Percentiles rank a stretch among this genome's conserved stretches.
These are phyloP conservation scores for Chrysanthemum seticuspe DNA, from an alignment of 129 eudicot species.

Conservation along the genomic window DNA sequence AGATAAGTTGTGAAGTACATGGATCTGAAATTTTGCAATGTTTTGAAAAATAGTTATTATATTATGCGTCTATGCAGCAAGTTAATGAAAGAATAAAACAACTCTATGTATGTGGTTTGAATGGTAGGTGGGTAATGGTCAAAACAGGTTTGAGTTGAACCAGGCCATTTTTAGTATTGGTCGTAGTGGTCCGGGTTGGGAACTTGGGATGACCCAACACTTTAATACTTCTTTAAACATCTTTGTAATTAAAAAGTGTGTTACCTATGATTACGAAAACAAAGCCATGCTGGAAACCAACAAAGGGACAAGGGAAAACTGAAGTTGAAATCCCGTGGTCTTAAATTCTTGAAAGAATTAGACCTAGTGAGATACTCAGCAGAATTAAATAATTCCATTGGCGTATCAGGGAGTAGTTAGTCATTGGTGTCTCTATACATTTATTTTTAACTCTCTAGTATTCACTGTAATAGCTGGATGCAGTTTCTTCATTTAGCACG, in stretches of 20 bases:
- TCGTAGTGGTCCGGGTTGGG: neutral
- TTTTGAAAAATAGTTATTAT: neutral
- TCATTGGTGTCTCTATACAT: neutral
- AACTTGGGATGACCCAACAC: neutral
- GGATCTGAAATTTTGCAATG: neutral
- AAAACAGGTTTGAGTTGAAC: neutral
- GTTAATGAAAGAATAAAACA: neutral
- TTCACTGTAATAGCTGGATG: conserved; percentile 14
- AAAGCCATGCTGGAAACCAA: neutral
- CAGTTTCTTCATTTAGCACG: neutral
- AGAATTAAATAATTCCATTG: neutral
- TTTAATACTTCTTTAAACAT: neutral
- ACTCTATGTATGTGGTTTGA: neutral
- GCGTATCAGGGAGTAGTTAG: neutral
- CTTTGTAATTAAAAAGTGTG: neutral
- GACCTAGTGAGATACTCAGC: neutral
- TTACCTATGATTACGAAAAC: neutral
- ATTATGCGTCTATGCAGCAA: neutral
- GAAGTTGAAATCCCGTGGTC: neutral
- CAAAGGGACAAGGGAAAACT: neutral
- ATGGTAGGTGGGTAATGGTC: neutral
- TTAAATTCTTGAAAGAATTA: neutral
- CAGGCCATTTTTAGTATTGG: neutral
- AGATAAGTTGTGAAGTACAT: conserved; percentile 1
- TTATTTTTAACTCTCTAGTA: neutral